phyloP scores from a whole-genome alignment of 768 basidiomycete species.

The Hygrophoropsis aurantiaca region DNA sequence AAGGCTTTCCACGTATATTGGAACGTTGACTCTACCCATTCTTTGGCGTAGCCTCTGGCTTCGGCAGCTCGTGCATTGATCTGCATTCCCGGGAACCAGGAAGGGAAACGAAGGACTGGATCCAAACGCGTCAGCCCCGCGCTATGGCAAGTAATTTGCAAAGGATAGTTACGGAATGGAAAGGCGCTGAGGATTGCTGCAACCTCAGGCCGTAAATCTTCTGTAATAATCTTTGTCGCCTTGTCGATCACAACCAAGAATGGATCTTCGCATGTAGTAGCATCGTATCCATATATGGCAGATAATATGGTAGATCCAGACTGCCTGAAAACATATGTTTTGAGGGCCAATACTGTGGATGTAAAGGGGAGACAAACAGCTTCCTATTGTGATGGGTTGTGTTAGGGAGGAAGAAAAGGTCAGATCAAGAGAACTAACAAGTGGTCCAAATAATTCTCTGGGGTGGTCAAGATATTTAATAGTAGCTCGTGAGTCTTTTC shows the following conservation, averaged over 20 bases:
- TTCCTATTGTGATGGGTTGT: too few relatives aligned
- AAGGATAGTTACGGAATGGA: too few relatives aligned
- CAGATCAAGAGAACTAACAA: neutral
- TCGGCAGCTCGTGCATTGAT: slow-evolving; percentile 16
- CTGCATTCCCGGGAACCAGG: slow-evolving; percentile 23
- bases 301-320: neutral
- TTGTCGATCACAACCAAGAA: neutral
- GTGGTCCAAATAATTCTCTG: slow-evolving; percentile 25
- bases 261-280: neutral
- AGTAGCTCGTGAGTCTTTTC: slow-evolving; percentile 32
- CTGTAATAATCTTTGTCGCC: neutral
- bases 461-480: slow-evolving; percentile 26
- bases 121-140: too few relatives aligned
- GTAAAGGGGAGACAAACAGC: too few relatives aligned
- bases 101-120: slow-evolving; percentile 24
- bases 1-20: slow-evolving; percentile 20
- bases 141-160: too few relatives aligned
- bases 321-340: neutral
- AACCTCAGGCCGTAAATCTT: neutral
- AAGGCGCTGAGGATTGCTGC: neutral
- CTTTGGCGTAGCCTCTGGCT: slow-evolving; percentile 13
- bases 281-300: neutral
- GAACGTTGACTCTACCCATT: slow-evolving; percentile 21
- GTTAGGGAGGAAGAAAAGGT: too few relatives aligned
- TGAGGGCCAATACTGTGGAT: too few relatives aligned